These are phyloP conservation scores for Saposhnikovia divaricata DNA, from an alignment of 129 eudicot species.

Conservation along the genomic window DNA sequence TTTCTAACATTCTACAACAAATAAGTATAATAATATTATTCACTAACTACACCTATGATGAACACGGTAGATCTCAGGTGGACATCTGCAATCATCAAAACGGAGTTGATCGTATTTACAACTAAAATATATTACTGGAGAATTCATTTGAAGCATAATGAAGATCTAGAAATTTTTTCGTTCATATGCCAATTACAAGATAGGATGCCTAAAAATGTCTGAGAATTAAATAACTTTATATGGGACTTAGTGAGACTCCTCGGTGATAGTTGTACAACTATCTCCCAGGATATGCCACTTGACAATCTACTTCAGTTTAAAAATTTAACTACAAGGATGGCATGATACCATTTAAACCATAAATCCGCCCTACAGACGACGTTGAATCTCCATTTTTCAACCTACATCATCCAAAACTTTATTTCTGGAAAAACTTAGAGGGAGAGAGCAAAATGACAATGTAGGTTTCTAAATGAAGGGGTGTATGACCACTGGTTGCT, in stretches of 20 bases:
- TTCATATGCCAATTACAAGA: neutral
- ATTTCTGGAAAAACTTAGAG: neutral
- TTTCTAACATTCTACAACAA: neutral
- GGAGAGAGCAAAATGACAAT: neutral
- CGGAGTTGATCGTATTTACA: neutral
- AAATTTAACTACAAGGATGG: neutral
- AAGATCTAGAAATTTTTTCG: neutral
- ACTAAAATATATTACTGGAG: neutral
- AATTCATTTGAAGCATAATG: neutral
- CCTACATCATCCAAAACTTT: neutral
- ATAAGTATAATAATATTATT: neutral
- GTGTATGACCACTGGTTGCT: neutral
- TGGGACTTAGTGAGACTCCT: neutral
- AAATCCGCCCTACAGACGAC: neutral
- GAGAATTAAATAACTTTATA: neutral
- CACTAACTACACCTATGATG: neutral
- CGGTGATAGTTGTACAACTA: neutral
- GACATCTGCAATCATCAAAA: neutral
- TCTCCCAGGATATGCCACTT: neutral
- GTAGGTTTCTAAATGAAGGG: neutral
- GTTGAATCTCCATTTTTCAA: neutral
- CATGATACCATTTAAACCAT: neutral
- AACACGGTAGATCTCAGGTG: neutral
- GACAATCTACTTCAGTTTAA: neutral
- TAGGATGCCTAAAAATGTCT: neutral